These are phyloP conservation scores for Rhynchospora tenuis DNA, from an alignment of 176 grass and related monocot genomes.

Conservation along the genomic window DNA sequence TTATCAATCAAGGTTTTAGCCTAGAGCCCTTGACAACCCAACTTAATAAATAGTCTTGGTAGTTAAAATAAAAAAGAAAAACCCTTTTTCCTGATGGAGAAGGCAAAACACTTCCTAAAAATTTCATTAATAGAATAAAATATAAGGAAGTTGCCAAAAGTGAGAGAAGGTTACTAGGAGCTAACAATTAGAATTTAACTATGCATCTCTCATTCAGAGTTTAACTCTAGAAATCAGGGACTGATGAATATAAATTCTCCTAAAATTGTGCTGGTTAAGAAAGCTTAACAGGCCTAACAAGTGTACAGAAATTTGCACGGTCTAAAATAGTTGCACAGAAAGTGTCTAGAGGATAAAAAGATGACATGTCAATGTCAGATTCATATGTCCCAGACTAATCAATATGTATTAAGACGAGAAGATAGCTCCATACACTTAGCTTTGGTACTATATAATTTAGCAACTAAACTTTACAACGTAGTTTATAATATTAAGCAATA, in stretches of 20 bases:
- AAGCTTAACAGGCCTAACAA: not conserved
- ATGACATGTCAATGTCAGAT: not conserved
- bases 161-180: not conserved
- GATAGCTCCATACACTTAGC: not conserved
- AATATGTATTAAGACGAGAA: not conserved
- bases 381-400: not conserved
- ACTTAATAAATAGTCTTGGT: not conserved
- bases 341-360: not conserved
- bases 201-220: not conserved
- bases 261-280: not conserved
- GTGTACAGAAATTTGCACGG: not conserved
- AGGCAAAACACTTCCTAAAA: not conserved
- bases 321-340: not conserved
- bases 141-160: not conserved
- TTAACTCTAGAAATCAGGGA: not conserved
- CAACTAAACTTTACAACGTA: too few relatives aligned
- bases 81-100: not conserved
- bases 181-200: not conserved
- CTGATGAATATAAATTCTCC: not conserved
- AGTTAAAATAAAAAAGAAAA: not conserved
- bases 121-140: not conserved
- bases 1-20: not conserved
- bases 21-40: not conserved
- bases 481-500: not conserved
- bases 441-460: not conserved